Evolutionary conservation across 1,284 basidiomycete genomes (phyloP).

Genomic region (Irpex sp.): DNA sequence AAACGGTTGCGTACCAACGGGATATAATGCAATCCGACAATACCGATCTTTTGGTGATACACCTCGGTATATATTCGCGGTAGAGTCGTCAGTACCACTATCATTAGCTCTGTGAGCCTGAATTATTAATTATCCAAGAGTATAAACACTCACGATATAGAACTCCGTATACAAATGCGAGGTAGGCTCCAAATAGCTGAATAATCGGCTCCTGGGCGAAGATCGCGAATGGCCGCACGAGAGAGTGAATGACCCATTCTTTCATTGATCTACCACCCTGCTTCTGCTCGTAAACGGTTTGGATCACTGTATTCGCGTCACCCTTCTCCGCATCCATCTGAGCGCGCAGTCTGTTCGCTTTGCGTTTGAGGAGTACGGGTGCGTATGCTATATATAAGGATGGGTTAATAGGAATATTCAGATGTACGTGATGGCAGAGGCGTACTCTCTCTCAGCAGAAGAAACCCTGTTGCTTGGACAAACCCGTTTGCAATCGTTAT

Average conservation of each 20-base stretch:
- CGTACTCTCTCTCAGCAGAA: slow-evolving; percentile 64
- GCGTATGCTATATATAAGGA: slow-evolving; percentile 45
- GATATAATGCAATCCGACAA: slow-evolving; percentile 61
- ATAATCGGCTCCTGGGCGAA: slow-evolving; percentile 48
- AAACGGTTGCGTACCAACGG: slow-evolving; percentile 38
- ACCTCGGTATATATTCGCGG: slow-evolving; percentile 51
- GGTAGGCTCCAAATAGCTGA: slow-evolving; percentile 41
- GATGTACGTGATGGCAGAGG: slow-evolving; percentile 30
- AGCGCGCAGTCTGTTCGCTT: slow-evolving; percentile 49
- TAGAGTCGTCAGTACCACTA: slow-evolving; percentile 63
- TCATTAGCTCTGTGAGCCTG: background rate
- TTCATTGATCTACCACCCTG: slow-evolving; percentile 32
- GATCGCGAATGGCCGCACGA: slow-evolving; percentile 47
- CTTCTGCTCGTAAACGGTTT: slow-evolving; percentile 34
- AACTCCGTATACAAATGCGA: slow-evolving; percentile 47
- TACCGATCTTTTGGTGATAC: slow-evolving; percentile 49
- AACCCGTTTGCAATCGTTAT: slow-evolving; percentile 50
- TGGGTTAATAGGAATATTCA: slow-evolving; percentile 25
- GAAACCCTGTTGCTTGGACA: slow-evolving; percentile 50
- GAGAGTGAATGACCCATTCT: slow-evolving; percentile 34
- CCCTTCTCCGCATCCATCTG: slow-evolving; percentile 44
- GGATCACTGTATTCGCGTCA: slow-evolving; percentile 27
- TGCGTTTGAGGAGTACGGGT: slow-evolving; percentile 56
- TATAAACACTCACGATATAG: slow-evolving; percentile 43
- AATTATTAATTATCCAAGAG: background rate